Evolutionary conservation across 441 rosid species (phyloP), one percentile per base, ranked within the genome.

Genomic region (Bocquillonia castaneifolia): DNA sequence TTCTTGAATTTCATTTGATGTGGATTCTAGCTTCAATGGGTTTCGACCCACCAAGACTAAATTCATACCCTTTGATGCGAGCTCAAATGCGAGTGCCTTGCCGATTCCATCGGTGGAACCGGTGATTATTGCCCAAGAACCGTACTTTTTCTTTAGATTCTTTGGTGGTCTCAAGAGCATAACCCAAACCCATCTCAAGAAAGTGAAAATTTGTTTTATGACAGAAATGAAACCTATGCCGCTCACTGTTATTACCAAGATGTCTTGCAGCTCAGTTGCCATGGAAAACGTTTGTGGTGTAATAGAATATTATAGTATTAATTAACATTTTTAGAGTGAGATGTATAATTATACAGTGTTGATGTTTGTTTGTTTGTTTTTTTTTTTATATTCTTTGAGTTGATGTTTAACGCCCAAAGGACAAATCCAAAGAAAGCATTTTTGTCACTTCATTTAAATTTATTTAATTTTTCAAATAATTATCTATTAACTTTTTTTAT

Each of bases 61-160:
- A 72, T 87, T 83, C n/a, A 90, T 83, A 34, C 93, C 95, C 42
- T 63, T 76, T 39, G 64, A 73, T 28, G 93, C 92, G 2, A 90
- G 78, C 45, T 81, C 83, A 57, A 57, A 67, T 48, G 93, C 87
- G 15, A 87, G 77, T 68, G 92, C 88, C 22, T 67, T 87, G 32
- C 96, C 97, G 12, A 88, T 87, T 36, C 96, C 98, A 14, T 87
- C 86, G 0, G 96, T 85, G 70, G 86, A 81, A 52, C 97, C 96
- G 0, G 95, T 92, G 81, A 92, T 66, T 40, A 88, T 68, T 37
- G 87, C 95, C 98, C 96, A 90, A 3, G 88, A 71, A 39, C 98
- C 95, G 58, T 90, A 87, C n/a, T 37, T 50, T 59, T 70, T 72
- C 68, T 39, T 60, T 17, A 88, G 77, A 64, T 82, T 77, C 39